Evolutionary conservation across 805 yeast genomes (phyloP), one percentile per base, ranked within the genome.

Genomic region (Candida adriatica): DNA sequence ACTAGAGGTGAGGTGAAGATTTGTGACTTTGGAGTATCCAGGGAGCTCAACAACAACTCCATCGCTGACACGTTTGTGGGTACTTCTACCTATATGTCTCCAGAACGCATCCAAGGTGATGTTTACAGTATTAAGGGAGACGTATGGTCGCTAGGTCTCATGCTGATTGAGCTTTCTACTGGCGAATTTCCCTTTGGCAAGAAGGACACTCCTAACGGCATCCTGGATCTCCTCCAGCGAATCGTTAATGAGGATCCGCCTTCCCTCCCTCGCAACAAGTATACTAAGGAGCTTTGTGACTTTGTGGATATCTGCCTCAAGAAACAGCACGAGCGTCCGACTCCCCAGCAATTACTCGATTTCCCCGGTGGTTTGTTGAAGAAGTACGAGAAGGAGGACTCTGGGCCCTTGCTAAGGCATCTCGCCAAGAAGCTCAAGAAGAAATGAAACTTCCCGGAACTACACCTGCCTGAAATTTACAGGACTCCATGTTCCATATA

Each of bases 61-160:
- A 72, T 92, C 37, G 98, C 96, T 0, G 96, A 92, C 49, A 92
- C 98, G 0, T 92, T 92, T 64, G 97, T 92, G 8, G 99, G 99
- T 1, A 92, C 99, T 0, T 86, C 96, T 1, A 86, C 94, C 1
- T 92, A 92, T 54, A 92, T 92, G 94, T 83, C 95, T 2, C 99
- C 99, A 0, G 99, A 92, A 49, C 70, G 99, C 41, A 90, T 92
- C 34, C 95, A 87, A 58, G 99, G 99, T 13, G 85, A 84, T 26
- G 79, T 79, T 8, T 92, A 92, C 58, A 82, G 95, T 7, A 79
- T 88, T n/a, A 87, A 88, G 45, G 90, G 95, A 23, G 99, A 92
- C 55, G 90, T 92, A 9, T 92, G 99, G 99, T 86, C 96, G 0
- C 61, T 88, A 43, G 99, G 98, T 1, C 63, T 92, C 27, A 82